These are phyloP conservation scores for Picea glauca DNA, from an alignment of 75 land plant species.

Conservation along the genomic window DNA sequence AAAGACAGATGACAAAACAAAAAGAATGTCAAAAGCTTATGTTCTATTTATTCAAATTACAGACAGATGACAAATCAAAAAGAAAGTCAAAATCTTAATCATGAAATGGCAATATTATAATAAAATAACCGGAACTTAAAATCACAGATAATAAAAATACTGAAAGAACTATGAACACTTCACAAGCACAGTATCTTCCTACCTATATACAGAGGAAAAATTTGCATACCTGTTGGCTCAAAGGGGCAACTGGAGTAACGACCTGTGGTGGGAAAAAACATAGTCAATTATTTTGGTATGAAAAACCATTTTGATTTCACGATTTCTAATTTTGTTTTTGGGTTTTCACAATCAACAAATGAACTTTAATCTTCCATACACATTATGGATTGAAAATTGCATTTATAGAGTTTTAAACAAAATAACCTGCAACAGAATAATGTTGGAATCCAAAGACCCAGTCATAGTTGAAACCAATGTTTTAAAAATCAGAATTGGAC, in stretches of 20 bases:
- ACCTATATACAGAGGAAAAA: neutral
- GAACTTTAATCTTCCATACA: neutral
- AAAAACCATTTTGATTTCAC: neutral
- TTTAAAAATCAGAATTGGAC: too few relatives aligned
- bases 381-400: neutral
- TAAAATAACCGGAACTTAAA: too few relatives aligned
- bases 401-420: too few relatives aligned
- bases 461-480: too few relatives aligned
- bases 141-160: neutral
- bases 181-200: too few relatives aligned
- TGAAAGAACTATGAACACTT: too few relatives aligned
- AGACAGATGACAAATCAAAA: neutral
- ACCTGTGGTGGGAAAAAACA: constrained; percentile 48
- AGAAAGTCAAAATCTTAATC: neutral
- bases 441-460: too few relatives aligned
- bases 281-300: neutral
- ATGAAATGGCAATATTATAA: neutral
- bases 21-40: constrained; percentile 2
- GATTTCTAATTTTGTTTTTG: neutral
- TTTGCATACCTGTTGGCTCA: constrained; percentile 82
- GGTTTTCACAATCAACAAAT: neutral
- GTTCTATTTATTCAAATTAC: too few relatives aligned
- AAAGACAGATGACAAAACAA: neutral
- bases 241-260: constrained; percentile 91
- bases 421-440: too few relatives aligned